Percentiles rank a stretch among this genome's conserved stretches.
These are phyloP conservation scores for Solanum peruvianum DNA, from an alignment of 257 asterid species.

Conservation along the genomic window DNA sequence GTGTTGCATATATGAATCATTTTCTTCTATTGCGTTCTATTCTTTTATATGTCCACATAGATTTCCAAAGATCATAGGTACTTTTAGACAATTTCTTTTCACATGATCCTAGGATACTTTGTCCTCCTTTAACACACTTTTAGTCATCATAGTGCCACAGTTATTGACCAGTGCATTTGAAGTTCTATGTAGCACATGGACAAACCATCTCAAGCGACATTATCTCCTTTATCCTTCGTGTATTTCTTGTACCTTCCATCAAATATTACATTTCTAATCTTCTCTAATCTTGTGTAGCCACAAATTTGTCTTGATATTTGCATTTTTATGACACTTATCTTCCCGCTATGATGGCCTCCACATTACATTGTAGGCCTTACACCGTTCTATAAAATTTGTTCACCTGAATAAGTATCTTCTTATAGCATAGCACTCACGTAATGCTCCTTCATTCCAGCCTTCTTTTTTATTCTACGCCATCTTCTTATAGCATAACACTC, in stretches of 20 bases:
- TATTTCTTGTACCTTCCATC: not conserved
- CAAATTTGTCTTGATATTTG: not conserved
- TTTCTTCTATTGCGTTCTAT: not conserved
- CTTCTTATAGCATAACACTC: not conserved
- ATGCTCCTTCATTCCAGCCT: not conserved
- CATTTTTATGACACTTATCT: not conserved
- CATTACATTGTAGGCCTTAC: not conserved
- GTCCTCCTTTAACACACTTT: not conserved
- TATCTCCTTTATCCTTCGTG: not conserved
- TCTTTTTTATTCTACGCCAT: not conserved
- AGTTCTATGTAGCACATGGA: not conserved
- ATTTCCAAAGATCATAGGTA: not conserved
- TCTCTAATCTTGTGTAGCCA: not conserved
- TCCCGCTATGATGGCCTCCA: not conserved
- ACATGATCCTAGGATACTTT: not conserved
- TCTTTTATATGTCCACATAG: not conserved
- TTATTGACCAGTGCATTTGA: not conserved
- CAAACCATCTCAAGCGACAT: not conserved
- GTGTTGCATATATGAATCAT: not conserved
- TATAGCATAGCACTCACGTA: not conserved
- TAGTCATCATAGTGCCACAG: not conserved
- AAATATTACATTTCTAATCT: not conserved
- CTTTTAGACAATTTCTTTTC: not conserved
- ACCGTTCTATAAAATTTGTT: not conserved
- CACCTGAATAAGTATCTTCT: not conserved